These are phyloP conservation scores for Hygrophoropsis aurantiaca DNA, from an alignment of 768 basidiomycete species.

Conservation along the genomic window DNA sequence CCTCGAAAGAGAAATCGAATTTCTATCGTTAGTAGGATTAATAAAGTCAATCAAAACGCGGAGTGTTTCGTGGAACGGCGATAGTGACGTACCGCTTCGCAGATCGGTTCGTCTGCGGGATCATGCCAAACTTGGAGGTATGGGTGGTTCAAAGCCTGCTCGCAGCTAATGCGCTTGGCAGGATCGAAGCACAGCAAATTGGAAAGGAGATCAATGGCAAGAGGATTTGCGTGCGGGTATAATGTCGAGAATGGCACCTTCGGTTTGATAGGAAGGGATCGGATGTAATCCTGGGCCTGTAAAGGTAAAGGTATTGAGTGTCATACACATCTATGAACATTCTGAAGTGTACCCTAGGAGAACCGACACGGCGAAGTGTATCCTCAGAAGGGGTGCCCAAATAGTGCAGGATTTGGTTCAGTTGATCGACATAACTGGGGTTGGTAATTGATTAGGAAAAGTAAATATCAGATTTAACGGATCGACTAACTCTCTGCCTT, in stretches of 20 bases:
- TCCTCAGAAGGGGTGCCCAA: constrained; percentile 98
- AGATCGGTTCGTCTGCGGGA: constrained; percentile 89
- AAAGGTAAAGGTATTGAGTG: constrained; percentile 5
- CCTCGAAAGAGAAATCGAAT: constrained; percentile 97
- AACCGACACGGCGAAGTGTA: constrained; percentile 93
- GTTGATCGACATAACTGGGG: constrained; percentile 90
- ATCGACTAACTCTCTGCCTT: constrained; percentile 85
- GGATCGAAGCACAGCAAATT: constrained; percentile 96
- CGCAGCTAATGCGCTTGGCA: constrained; percentile 92
- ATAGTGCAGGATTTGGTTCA: constrained; percentile 97
- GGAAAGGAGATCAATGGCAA: constrained; percentile 89
- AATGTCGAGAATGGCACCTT: constrained; percentile 88
- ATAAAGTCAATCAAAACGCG: background rate
- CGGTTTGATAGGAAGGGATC: constrained; percentile 95
- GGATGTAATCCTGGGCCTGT: constrained; percentile 96
- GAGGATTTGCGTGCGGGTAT: constrained; percentile 92
- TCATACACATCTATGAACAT: background rate
- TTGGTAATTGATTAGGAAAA: constrained; percentile 4
- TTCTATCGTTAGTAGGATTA: too few species aligned
- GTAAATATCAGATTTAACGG: background rate
- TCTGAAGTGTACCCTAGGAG: constrained; percentile 69
- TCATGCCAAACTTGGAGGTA: constrained; percentile 98
- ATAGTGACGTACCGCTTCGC: constrained; percentile 58
- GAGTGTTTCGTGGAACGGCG: background rate
- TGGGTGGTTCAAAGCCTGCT: constrained; percentile 92